Evolutionary conservation across 1,139 yeast species (phyloP), one percentile per base, ranked within the genome.

Genomic region (Waltiozyma sp.): DNA sequence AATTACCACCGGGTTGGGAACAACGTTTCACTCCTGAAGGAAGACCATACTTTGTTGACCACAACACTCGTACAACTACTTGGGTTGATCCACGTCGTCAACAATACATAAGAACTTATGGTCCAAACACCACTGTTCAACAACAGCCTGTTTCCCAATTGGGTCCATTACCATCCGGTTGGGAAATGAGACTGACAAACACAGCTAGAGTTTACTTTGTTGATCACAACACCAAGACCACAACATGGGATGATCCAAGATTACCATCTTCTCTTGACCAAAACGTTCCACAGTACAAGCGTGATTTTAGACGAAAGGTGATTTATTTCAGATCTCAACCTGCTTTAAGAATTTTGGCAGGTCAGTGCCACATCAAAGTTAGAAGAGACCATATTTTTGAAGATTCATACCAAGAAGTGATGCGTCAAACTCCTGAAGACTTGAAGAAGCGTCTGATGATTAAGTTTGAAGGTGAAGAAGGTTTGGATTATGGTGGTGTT

Each of bases 51-150:
- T 91, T 89, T 63, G 98, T 91, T 43, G 99, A 91, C 63, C 98
- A 91, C 68, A 91, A 91, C 63, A 91, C 98, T 16, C 78, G 98
- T 63, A 91, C 99, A 1, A 91, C 99, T 5, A 93, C 99, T 4
- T 91, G 99, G 99, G 99, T 91, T 43, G 99, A 91, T 63, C 99
- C 99, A 51, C 78, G 98, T 66, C 80, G 98, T 65, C 98, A 91
- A 66, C 99, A 91, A 68, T 91, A 88, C 63, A 93, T 91, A 55
- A 84, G 97, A 61, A 88, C 95, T 50, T 88, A 85, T 63, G 96
- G 95, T 34, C 87, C 86, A 55, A 72, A 68, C 49, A 80, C 82
- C 51, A 87, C 96, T 14, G 86, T 89, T 52, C 96, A 88, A 66
- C 97, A 93, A 57, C 98, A 91, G 66, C 96, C 98, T 28, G 96